phyloP scores from a whole-genome alignment of 495 filamentous ascomycete species.

The Choiromyces venosus region DNA sequence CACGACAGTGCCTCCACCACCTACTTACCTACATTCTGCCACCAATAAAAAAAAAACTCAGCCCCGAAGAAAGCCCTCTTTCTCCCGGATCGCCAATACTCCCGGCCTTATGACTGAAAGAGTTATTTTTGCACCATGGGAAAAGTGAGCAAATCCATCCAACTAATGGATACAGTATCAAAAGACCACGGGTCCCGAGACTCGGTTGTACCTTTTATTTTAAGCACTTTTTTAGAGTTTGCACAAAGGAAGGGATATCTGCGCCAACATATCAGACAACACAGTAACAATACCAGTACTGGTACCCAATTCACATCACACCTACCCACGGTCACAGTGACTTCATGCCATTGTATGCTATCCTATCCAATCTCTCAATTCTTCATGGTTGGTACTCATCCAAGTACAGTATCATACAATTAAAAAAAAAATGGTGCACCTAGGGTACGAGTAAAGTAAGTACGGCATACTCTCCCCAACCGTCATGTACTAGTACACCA shows the following conservation, averaged over 20 bases:
- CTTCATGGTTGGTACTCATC: no score
- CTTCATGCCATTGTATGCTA: neutral
- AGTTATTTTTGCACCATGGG: neutral
- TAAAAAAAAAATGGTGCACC: no score
- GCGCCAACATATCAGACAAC: no score
- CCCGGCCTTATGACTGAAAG: neutral
- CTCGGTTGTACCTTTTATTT: neutral
- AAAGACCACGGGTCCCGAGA: no score
- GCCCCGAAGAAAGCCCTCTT: neutral
- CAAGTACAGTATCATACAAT: no score
- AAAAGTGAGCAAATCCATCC: neutral
- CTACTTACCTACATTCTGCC: neutral
- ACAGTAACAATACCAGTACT: neutral
- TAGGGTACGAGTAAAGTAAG: no score
- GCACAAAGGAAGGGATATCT: neutral
- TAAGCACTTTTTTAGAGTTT: neutral
- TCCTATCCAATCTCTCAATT: neutral
- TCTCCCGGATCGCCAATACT: neutral
- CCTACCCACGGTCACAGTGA: neutral
- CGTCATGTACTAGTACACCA: neutral
- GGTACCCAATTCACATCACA: neutral
- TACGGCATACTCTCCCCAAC: neutral
- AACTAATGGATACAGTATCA: neutral
- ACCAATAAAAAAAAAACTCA: neutral
- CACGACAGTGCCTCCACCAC: no score